Base-by-base conservation (phyloP, 352 stramenopile species). In the Phytophthora ramorum region DNA sequence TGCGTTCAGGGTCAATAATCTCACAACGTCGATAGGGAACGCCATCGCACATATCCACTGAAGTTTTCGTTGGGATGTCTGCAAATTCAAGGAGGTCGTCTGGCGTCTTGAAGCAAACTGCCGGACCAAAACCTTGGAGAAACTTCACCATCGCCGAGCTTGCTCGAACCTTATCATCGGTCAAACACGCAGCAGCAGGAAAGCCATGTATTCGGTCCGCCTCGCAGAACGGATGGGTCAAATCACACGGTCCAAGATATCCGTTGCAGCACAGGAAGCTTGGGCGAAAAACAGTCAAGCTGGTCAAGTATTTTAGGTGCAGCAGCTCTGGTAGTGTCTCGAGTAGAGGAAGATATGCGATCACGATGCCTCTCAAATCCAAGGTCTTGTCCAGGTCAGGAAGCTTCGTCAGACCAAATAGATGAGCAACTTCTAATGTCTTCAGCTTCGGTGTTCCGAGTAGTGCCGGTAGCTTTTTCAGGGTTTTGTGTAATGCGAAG, bases 221-320 rank as follows among this genome's bases (percentile, higher is more conserved):
- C 28, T 45, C 28, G 28, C 71, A 79, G 22, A 69, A 58, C 3
- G 22, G 16, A 10, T 56, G 26, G 2, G 19, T 56, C 9, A 79
- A 38, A n/a, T 81, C 56, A 17, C 75, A 83, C 0, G 24, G 8
- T 7, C 75, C 54, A 10, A 79, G 19, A 43, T 66, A 69, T 0
- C 76, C 76, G 28, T 81, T 76, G 62, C 73, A 84, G 40, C 76
- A 81, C 10, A 75, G 12, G 7, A 51, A 59, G n/a, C 34, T 76
- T 7, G 10, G 57, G 0, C 37, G 49, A 26, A 62, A 68, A 7
- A 81, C 20, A 0, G 48, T 37, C 4, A 84, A 55, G 1, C 64
- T 55, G 5, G 58, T 26, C 4, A 79, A 46, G 6, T 66, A 32
- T 16, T 24, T 66, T 12, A 73, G 47, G 1, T 53, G 44, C 0